phyloP scores from a whole-genome alignment of 2,329 filamentous ascomycete species.

The Colletotrichum acutatum region DNA sequence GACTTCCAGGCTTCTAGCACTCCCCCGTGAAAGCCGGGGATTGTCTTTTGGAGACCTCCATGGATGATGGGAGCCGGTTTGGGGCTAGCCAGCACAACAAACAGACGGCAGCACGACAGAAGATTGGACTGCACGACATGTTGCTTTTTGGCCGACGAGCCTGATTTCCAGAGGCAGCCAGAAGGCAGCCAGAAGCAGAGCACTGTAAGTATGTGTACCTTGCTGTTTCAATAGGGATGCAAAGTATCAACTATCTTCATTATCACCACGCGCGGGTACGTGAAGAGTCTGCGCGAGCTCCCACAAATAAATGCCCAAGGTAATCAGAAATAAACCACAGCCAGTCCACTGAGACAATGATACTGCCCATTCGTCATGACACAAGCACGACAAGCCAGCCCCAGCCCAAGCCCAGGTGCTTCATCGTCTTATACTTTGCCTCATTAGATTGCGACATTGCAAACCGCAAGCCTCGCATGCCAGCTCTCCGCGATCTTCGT shows the following conservation, averaged over 20 bases:
- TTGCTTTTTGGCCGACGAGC: background rate
- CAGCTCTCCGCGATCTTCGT: slow-evolving; percentile 26
- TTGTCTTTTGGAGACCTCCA: slow-evolving; percentile 3
- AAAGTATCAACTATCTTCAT: background rate
- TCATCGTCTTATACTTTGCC: slow-evolving; percentile 12
- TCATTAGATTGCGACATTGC: slow-evolving; percentile 33
- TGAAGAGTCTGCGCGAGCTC: background rate
- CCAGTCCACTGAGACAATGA: slow-evolving; percentile 29
- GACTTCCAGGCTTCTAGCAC: slow-evolving; percentile 4
- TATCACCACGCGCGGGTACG: background rate
- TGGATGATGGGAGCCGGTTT: slow-evolving; percentile 13
- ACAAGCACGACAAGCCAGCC: slow-evolving; percentile 10
- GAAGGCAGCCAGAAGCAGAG: background rate
- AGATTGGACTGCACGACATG: slow-evolving; percentile 14
- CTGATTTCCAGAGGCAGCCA: background rate
- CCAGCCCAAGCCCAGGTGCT: background rate
- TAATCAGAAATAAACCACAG: background rate
- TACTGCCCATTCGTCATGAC: slow-evolving; percentile 29
- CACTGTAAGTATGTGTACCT: background rate
- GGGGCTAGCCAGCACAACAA: slow-evolving; percentile 26
- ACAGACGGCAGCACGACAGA: background rate
- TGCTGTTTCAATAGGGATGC: background rate
- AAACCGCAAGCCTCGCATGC: slow-evolving; percentile 31
- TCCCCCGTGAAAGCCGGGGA: slow-evolving; percentile 31
- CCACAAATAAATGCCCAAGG: background rate